These are phyloP conservation scores for Paramecium biaurelia DNA, from an alignment of 73 alveolate genomes.

Conservation along the genomic window DNA sequence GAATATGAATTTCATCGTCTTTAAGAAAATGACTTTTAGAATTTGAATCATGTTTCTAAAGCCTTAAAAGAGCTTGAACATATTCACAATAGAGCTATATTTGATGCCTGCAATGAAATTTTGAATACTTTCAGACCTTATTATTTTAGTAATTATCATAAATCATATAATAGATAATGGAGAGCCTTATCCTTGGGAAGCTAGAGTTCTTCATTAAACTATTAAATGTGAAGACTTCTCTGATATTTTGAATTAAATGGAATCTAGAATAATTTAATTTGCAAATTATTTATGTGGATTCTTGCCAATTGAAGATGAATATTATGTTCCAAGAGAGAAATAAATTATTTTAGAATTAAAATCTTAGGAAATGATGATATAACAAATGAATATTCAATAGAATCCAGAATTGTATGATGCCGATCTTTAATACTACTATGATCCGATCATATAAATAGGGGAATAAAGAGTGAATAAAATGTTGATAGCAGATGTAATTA, in stretches of 20 bases:
- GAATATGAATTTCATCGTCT: conserved; percentile 1
- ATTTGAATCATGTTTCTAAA: not conserved
- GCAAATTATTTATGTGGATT: conserved; percentile 54
- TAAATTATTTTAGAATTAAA: conserved; percentile 23
- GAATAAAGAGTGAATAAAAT: conserved; percentile 44
- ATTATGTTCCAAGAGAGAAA: conserved; percentile 4
- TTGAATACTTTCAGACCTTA: conserved; percentile 75
- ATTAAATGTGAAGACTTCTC: not conserved
- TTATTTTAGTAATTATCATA: not conserved
- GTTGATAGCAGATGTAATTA: conserved; percentile 52
- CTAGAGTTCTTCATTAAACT: not conserved
- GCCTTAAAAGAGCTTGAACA: conserved; percentile 64
- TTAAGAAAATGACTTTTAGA: not conserved
- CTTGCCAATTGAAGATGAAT: conserved; percentile 42
- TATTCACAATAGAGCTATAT: conserved; percentile 79
- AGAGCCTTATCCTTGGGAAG: conserved; percentile 63
- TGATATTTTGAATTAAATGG: not conserved
- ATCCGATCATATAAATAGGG: conserved; percentile 6
- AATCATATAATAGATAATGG: conserved; percentile 1
- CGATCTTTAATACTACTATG: not conserved
- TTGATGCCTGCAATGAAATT: conserved; percentile 80
- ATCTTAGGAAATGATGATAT: not conserved
- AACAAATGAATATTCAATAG: not conserved
- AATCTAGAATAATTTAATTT: conserved; percentile 40
- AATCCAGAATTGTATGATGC: conserved; percentile 39